These are phyloP conservation scores for Lactarius psammicola DNA, from an alignment of 768 basidiomycete genomes.

Conservation along the genomic window DNA sequence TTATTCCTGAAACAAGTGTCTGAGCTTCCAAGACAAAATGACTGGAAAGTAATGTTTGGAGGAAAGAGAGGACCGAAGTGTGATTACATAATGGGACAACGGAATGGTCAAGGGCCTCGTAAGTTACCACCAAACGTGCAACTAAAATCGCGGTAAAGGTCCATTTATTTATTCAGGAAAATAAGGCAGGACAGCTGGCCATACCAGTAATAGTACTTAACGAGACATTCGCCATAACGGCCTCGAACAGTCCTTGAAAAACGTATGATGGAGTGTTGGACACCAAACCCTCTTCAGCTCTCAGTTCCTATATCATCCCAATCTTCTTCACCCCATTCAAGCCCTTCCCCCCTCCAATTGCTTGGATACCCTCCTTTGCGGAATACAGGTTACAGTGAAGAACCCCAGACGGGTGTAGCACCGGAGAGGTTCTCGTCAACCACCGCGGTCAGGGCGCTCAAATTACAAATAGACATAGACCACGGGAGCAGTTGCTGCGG, in stretches of 20 bases:
- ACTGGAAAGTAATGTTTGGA: background rate
- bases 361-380: constrained; percentile 56
- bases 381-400: constrained; percentile 60
- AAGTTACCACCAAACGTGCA: background rate
- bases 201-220: background rate
- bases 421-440: constrained; percentile 30
- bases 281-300: constrained; percentile 18
- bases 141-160: background rate
- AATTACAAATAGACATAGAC: constrained; percentile 59
- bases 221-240: background rate
- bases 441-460: constrained; percentile 61
- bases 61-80: background rate
- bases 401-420: constrained; percentile 53
- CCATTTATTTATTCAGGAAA: background rate
- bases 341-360: constrained; percentile 57
- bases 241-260: background rate
- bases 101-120: background rate
- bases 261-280: background rate
- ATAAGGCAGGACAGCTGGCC: background rate
- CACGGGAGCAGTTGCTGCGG: constrained; percentile 43
- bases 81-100: background rate
- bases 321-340: constrained; percentile 61
- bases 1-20: background rate
- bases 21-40: background rate
- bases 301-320: constrained; percentile 87